Evolutionary conservation across 2,329 filamentous ascomycete species (phyloP).

Genomic region (Colletotrichum liaoningense): DNA sequence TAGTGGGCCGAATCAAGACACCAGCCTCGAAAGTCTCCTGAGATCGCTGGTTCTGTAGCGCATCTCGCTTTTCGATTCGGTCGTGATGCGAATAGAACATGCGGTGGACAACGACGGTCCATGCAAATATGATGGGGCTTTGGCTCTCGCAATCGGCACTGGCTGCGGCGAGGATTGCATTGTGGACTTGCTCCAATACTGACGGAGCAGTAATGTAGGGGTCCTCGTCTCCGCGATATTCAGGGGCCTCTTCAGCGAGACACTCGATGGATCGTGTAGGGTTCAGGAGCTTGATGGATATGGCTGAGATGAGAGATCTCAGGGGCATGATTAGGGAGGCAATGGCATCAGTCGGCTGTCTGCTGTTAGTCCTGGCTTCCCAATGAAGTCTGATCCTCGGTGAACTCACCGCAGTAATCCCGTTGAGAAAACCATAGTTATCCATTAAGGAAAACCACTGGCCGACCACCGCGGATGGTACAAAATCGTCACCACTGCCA

Average conservation of each 20-base stretch:
- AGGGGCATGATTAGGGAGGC: conserved; percentile 70
- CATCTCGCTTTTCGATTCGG: conserved; percentile 70
- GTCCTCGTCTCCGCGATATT: conserved; percentile 45
- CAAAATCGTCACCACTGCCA: conserved; percentile 63
- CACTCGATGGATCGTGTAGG: conserved; percentile 68
- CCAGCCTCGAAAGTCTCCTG: conserved; percentile 66
- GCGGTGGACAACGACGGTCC: conserved; percentile 80
- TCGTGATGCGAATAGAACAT: conserved; percentile 73
- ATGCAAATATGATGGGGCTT: conserved; percentile 81
- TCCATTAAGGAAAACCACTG: conserved; percentile 83
- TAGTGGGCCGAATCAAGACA: conserved; percentile 51
- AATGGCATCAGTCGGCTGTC: conserved; percentile 52
- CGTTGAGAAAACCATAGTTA: conserved; percentile 76
- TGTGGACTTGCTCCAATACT: conserved; percentile 79
- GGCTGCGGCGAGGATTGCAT: conserved; percentile 72
- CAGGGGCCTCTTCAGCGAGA: conserved; percentile 51
- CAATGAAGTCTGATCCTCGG: not conserved
- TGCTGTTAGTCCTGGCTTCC: not conserved
- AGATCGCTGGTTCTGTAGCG: conserved; percentile 68
- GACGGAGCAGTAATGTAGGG: conserved; percentile 77
- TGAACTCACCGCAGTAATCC: conserved; percentile 65
- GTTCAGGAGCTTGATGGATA: conserved; percentile 80
- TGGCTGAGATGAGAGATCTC: conserved; percentile 75
- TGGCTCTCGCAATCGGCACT: conserved; percentile 69
- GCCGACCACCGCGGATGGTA: conserved; percentile 68